Conservation (phyloP, 2,329 filamentous ascomycete genomes). For the Penicillium italicum region DNA sequence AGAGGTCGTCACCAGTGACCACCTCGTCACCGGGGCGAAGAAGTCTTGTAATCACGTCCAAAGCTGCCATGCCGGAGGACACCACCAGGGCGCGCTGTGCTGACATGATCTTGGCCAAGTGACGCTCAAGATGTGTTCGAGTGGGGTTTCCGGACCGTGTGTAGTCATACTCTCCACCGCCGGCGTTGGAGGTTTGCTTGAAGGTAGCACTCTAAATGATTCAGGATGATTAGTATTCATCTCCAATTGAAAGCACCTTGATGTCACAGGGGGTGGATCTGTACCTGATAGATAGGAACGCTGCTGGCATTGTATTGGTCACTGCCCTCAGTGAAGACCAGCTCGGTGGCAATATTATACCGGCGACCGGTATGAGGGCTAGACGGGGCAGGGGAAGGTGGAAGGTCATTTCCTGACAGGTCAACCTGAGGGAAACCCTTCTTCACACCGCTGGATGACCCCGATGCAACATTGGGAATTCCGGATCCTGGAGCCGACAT, state of each 20-base stretch:
- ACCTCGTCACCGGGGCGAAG: slow-evolving; percentile 93
- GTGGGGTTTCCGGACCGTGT: slow-evolving; percentile 97
- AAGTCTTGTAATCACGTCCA: slow-evolving; percentile 92
- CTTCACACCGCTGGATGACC: slow-evolving; percentile 34
- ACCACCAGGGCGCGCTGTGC: slow-evolving; percentile 87
- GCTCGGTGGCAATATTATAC: slow-evolving; percentile 91
- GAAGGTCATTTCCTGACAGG: slow-evolving; percentile 77
- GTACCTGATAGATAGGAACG: slow-evolving; percentile 88
- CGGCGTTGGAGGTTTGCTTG: slow-evolving; percentile 79
- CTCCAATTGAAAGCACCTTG: not conserved
- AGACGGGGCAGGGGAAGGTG: slow-evolving; percentile 88
- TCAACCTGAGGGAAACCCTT: slow-evolving; percentile 64
- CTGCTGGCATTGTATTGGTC: slow-evolving; percentile 97
- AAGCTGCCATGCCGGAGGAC: slow-evolving; percentile 92
- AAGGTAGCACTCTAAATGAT: slow-evolving; percentile 76
- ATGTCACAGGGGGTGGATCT: slow-evolving; percentile 3
- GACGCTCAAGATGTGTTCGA: slow-evolving; percentile 89
- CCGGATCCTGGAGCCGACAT: slow-evolving; percentile 40
- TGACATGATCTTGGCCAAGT: slow-evolving; percentile 98
- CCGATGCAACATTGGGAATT: slow-evolving; percentile 18
- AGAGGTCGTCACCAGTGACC: slow-evolving; percentile 92
- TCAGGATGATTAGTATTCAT: not conserved
- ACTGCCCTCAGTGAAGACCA: slow-evolving; percentile 92
- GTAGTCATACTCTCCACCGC: slow-evolving; percentile 94
- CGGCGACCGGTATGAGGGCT: slow-evolving; percentile 80